Conservation (phyloP, 768 basidiomycete species). For the Boletus rubropictus region DNA sequence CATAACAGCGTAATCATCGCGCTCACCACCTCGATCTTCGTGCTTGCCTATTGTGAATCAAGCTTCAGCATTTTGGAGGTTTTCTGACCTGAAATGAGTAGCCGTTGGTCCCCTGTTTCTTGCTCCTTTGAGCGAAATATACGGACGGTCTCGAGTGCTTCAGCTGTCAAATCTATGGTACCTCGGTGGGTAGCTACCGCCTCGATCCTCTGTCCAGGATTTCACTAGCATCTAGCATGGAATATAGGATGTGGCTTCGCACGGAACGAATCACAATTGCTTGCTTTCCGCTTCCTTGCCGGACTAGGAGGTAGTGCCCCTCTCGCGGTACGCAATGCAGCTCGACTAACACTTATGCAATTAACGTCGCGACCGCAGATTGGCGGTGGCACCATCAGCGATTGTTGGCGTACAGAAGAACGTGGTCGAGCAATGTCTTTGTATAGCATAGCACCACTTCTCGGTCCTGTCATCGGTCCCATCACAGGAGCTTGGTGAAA, state of each 20-base stretch:
- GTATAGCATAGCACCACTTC: slow-evolving; percentile 58
- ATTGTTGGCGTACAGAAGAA: slow-evolving; percentile 57
- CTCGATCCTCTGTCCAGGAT: neutral
- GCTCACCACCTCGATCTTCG: slow-evolving; percentile 56
- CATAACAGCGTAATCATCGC: slow-evolving; percentile 43
- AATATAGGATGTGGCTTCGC: slow-evolving; percentile 63
- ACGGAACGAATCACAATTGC: slow-evolving; percentile 48
- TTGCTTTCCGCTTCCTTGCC: slow-evolving; percentile 63
- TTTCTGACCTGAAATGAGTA: neutral
- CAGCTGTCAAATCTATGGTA: slow-evolving; percentile 64
- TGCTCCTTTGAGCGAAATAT: slow-evolving; percentile 69
- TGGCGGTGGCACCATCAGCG: slow-evolving; percentile 62
- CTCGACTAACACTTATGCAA: neutral
- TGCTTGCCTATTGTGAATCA: slow-evolving; percentile 53
- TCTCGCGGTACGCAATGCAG: slow-evolving; percentile 34
- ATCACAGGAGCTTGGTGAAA: slow-evolving; percentile 55
- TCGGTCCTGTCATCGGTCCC: slow-evolving; percentile 63
- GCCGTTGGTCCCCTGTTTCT: slow-evolving; percentile 34
- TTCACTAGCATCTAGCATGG: slow-evolving; percentile 41
- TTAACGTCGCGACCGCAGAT: slow-evolving; percentile 30
- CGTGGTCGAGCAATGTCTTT: slow-evolving; percentile 60
- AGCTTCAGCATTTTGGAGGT: neutral
- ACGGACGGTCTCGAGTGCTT: slow-evolving; percentile 56
- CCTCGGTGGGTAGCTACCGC: slow-evolving; percentile 38
- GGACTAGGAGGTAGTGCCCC: slow-evolving; percentile 74